Evolutionary conservation across 1,139 yeast genomes (phyloP).

Genomic region (Trichomonascaceae sp.): DNA sequence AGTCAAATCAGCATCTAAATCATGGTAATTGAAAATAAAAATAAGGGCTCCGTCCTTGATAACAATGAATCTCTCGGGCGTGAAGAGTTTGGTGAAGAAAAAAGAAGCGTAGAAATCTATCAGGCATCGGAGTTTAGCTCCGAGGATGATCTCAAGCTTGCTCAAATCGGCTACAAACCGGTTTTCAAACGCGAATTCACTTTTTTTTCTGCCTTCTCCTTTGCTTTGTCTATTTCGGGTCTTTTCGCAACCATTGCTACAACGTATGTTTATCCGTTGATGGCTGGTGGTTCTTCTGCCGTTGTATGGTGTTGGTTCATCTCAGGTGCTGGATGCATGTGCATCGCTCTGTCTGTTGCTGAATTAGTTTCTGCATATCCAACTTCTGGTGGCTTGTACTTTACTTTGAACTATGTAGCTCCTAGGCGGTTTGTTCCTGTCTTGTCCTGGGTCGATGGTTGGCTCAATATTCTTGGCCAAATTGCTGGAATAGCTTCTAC

Average conservation of each 20-base stretch:
- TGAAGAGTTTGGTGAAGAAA: not conserved
- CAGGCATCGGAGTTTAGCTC: constrained; percentile 14
- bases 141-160: constrained; percentile 19
- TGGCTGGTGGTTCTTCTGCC: constrained; percentile 46
- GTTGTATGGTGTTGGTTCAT: constrained; percentile 44
- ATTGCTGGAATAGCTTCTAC: constrained; percentile 40
- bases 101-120: not conserved
- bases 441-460: constrained; percentile 42
- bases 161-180: constrained; percentile 27
- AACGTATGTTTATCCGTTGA: constrained; percentile 43
- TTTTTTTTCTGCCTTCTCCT: constrained; percentile 47
- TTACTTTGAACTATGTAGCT: constrained; percentile 52
- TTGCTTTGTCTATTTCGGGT: constrained; percentile 49
- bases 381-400: constrained; percentile 60
- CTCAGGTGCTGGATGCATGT: constrained; percentile 46
- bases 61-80: not conserved
- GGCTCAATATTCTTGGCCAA: constrained; percentile 42
- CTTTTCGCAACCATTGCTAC: constrained; percentile 52
- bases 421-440: constrained; percentile 46
- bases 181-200: constrained; percentile 47
- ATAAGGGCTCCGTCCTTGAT: not conserved
- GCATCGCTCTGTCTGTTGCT: constrained; percentile 50
- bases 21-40: not conserved
- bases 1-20: not conserved
- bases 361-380: constrained; percentile 63